Base-by-base conservation (phyloP, 83 land plant species). In the Larix sibirica region DNA sequence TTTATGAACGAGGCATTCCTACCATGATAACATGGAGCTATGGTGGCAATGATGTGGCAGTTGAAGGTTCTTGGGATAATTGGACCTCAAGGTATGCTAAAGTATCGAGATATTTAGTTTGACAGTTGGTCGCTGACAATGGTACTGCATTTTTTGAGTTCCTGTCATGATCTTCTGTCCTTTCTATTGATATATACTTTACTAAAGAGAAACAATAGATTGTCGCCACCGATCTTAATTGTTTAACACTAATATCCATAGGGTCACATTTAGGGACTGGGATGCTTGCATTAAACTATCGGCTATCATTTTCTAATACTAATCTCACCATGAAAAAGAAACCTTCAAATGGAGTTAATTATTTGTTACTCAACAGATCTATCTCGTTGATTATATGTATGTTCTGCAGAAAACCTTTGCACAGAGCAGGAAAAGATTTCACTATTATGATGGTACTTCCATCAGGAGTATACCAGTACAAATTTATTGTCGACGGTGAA, bases 1-100 rank as follows among this genome's bases (percentile, higher is more conserved):
- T 33, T 50, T 83, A 33, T 65, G 94, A 95, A 59, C 81, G 84
- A 81, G 93, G 93, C 64, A 90, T 96, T 82, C 96, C 99, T 20
- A 90, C 94, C 4, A 88, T 98, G 94, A 91, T 98, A 42, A 89
- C 90, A 21, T 98, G 99, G 99, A 93, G 83, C 84, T 89, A 93
- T 88, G 99, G 96, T 60, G 99, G 99, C 50, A 92, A 81, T 77
- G 87, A 89, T 67, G 99, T 98, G 36, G 85, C 90, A 42, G 94
- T 98, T 44, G 90, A 91, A 88, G 99, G 99, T 31, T 98, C 99
- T 12, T 98, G 99, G 99, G 99, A 98, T 79, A 91, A 93, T 62
- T 98, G 99, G 99, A 88, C 79, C 68, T 84, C 96, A 83, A 94
- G 93, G 99, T 93, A 54, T 81, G 82, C 10, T 18, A 33, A 59